Evolutionary conservation across 2,329 filamentous ascomycete species (phyloP), one percentile per base, ranked within the genome.

Genomic region (Botrytis pseudocinerea): DNA sequence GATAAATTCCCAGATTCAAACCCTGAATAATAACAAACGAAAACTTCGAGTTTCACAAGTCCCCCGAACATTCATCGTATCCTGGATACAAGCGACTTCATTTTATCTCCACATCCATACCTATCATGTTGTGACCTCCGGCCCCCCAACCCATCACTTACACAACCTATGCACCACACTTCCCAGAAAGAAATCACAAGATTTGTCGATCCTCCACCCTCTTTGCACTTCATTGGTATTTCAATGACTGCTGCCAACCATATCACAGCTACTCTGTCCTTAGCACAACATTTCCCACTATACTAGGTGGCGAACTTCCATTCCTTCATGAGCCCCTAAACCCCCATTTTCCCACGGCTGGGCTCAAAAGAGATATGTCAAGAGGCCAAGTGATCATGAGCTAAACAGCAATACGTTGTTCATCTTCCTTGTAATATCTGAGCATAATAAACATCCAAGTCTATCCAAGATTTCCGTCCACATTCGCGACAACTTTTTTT

Each of bases 331-430:
- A 7, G 35, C 64, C 46, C 22, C 32, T 5, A n/a, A 10, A 22
- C 12, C 42, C 63, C 44, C 28, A 54, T 38, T n/a, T 40, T 46
- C 64, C 64, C 64, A 54, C 64, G 46, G 20, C 32, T 66, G 35
- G 46, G 64, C 65, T 6, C 38, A 25, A 57, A 44, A 32, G 0
- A 14, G 4, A 8, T 6, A 57, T 57, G 51, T 69, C 65, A 57
- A 69, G 48, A 69, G 48, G 57, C 65, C 65, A 69, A 69, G 48
- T 69, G 65, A 69, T 69, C 65, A 69, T 59, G 48, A 57, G 35
- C 22, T 32, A 42, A 57, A 65, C 6, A 16, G 65, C n/a, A 42
- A 68, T 22, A 28, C n/a, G 20, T 25, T 44, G 6, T 20, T 32
- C 8, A 10, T 38, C 35, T 42, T 16, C 48, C 51, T 69, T 40